Conservation (phyloP, 108 stramenopile genomes). For the Schizochytrium sp. region DNA sequence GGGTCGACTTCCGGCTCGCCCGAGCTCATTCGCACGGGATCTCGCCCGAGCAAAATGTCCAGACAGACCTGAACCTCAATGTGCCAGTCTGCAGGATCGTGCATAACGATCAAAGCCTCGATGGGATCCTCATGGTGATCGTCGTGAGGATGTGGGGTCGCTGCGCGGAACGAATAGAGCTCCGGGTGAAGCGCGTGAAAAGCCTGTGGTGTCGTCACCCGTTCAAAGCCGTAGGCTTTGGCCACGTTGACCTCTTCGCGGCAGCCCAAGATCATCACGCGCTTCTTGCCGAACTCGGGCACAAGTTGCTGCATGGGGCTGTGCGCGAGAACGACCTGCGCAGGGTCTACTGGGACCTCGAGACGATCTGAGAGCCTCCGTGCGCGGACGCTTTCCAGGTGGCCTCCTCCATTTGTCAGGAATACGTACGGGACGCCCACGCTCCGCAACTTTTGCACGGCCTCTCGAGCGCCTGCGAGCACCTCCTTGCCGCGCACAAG, state of each 20-base stretch:
- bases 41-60: conserved; percentile 10
- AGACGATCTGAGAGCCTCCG: background rate
- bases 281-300: background rate
- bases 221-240: conserved; percentile 19
- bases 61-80: conserved; percentile 21
- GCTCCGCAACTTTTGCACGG: background rate
- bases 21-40: background rate
- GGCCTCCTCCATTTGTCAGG: conserved; percentile 35
- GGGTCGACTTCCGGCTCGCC: background rate
- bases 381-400: conserved; percentile 15
- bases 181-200: conserved; percentile 10
- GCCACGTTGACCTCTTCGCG: conserved; percentile 7
- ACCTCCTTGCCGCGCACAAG: conserved; percentile 19
- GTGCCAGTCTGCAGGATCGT: conserved; percentile 31
- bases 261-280: conserved; percentile 24
- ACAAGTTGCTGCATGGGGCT: conserved; percentile 17
- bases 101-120: conserved; percentile 18
- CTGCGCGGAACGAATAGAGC: background rate
- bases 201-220: background rate
- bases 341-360: background rate
- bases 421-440: conserved; percentile 18
- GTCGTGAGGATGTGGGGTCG: background rate
- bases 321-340: conserved; percentile 27
- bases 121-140: background rate
- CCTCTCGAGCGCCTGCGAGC: conserved; percentile 23